Base-by-base conservation (phyloP, 208 protist genomes). In the Crithidia sp. region DNA sequence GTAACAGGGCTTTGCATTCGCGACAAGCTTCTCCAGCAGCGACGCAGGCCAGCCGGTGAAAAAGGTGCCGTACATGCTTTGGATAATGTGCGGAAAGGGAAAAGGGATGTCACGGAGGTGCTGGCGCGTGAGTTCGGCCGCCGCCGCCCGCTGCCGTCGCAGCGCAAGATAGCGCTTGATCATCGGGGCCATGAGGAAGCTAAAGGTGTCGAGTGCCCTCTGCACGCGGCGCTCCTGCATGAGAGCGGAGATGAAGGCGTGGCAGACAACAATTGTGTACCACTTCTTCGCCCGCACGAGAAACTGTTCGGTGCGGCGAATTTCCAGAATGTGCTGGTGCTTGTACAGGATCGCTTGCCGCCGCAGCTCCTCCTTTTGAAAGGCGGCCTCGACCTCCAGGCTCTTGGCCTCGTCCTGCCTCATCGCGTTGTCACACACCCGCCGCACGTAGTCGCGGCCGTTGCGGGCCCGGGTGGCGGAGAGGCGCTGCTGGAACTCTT, bases 191-290 rank as follows among this genome's bases (percentile, higher is more conserved):
- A 96, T 71, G 54, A 93, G 74, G 19, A 73, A 86, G 5, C 67
- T 69, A 60, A 96, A 90, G n/a, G 83, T 93, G 44, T 92, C 82
- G 36, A 87, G 52, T 9, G 92, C 89, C 50, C 89, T 86, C 70
- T 94, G 87, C 53, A 89, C 81, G 44, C 84, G 78, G 4, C 89
- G 75, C 59, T 91, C 92, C 55, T 94, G 88, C 57, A 94, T 91
- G 40, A 96, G 78, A 2, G 88, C 89, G 9, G 87, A 93, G 59
- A 96, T 81, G 76, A 96, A 96, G 17, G 94, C 83, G 74, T 96
- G 92, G 7, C 85, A 88, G 12, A 93, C 76, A 66, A 96, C 70
- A 52, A 96, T 93, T 47, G 76, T 83, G 60, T 83, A 91, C 89
- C 92, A 96, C 39, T 69, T 73, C 45, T 71, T 71, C n/a, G 89